Base-by-base conservation (phyloP, 495 filamentous ascomycete genomes). In the Parathielavia appendiculata region DNA sequence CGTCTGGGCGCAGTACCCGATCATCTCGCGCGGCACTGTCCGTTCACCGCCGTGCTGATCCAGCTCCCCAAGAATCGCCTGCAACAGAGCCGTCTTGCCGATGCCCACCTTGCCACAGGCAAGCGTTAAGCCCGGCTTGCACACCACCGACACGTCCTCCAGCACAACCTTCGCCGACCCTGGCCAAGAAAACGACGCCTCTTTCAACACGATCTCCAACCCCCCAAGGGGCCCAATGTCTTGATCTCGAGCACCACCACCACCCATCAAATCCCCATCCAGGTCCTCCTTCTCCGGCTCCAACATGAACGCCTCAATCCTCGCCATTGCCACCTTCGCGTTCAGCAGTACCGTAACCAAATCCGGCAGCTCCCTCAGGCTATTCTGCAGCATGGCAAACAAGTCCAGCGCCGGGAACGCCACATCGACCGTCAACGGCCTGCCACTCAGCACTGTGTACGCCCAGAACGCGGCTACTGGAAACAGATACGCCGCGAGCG, bases 361-460 rank as follows among this genome's bases (percentile, higher is more conserved):
- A 22, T 77, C 70, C 7, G 89, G 89, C 11, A 92, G 72, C 32
- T 89, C 87, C 16, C 85, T 80, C 40, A 95, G 71, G 40, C 79
- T 86, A 4, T 63, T 73, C 60, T 91, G 86, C 32, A 92, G 72
- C 83, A 90, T 84, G 0, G 71, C 70, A 54, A 93, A 92, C 2
- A 95, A 76, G 53, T 91, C 85, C 17, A 92, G 75, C 8, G 89
- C 89, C 2, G 90, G 89, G 60, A 92, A 95, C 14, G 88, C 89
- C 19, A 91, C 77, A 50, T 92, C 89, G 20, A 93, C 82, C 1
- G 82, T 81, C 44, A 95, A 65, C 0, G 80, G 80, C 63, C 78
- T 71, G 0, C 83, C 82, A 34, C 85, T 81, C 41, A 90, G 67
- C 13, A 83, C 73, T 1, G 89, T 92, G 65, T 90, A 91, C 4